A percentile compares a stretch with the other conserved stretches of the same genome.
Evolutionary conservation across 106 monocot genomes (phyloP).

Genomic region (Dendrobium huoshanense): DNA sequence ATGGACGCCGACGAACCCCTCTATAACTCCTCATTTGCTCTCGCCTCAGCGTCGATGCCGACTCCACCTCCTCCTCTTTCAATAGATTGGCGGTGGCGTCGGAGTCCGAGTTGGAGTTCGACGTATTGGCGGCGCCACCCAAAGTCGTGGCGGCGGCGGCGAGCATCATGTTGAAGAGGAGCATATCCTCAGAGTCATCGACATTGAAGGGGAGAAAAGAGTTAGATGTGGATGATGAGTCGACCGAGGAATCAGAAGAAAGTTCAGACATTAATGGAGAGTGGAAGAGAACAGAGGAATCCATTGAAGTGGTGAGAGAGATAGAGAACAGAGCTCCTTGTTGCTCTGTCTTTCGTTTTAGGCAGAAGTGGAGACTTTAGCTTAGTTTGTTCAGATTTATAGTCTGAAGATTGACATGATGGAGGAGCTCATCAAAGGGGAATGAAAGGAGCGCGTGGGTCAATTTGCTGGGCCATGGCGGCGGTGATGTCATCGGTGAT

Average conservation of each 20-base stretch:
- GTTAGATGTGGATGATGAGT: constrained; percentile 9
- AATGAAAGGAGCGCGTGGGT: neutral
- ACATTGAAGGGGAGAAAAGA: constrained; percentile 47
- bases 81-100: neutral
- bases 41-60: neutral
- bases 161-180: constrained; percentile 37
- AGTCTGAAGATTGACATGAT: neutral
- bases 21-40: constrained; percentile 16
- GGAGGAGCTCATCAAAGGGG: neutral
- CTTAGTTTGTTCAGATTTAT: neutral
- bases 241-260: constrained; percentile 2
- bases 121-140: neutral
- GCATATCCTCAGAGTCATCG: constrained; percentile 61
- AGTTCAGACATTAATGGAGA: neutral
- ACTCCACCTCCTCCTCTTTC: constrained; percentile 10
- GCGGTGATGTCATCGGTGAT: neutral
- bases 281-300: neutral
- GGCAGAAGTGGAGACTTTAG: neutral
- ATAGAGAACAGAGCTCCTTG: neutral
- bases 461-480: neutral
- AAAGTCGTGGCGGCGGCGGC: constrained; percentile 1
- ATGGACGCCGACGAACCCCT: constrained; percentile 30
- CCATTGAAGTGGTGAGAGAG: neutral
- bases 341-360: neutral
- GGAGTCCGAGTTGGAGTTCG: neutral